A percentile compares a stretch with the other conserved stretches of the same genome.
Conservation (phyloP, 2,329 filamentous ascomycete genomes). For the Cladosporium sp. region DNA sequence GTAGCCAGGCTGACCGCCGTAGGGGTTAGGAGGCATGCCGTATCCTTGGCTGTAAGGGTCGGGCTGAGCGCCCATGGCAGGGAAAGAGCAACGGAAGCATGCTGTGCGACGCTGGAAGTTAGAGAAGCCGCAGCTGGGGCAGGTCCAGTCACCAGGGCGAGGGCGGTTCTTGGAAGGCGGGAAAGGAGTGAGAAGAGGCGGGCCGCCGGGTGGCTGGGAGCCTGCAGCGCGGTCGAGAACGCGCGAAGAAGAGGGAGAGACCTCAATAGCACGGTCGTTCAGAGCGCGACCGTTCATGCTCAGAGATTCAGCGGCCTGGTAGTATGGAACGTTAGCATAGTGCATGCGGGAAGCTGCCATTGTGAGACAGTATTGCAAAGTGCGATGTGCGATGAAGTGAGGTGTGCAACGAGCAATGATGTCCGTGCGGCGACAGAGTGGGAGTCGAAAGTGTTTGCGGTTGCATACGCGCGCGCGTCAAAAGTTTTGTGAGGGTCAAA, state of each 20-base stretch:
- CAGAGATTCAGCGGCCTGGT: conserved; percentile 86
- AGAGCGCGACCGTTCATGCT: conserved; percentile 99
- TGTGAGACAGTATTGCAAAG: no score
- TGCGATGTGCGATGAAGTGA: conserved; percentile 2
- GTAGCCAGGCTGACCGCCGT: conserved; percentile 34
- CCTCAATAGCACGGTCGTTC: conserved; percentile 98
- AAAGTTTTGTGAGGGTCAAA: conserved; percentile 6
- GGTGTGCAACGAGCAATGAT: background rate
- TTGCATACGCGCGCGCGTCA: background rate
- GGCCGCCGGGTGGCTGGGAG: conserved; percentile 31
- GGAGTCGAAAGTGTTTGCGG: conserved; percentile 3
- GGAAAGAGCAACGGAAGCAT: conserved; percentile 98
- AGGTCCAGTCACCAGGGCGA: conserved; percentile 96
- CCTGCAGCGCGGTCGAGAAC: conserved; percentile 93
- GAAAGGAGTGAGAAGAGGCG: conserved; percentile 81
- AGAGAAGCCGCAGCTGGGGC: conserved; percentile 96
- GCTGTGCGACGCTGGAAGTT: conserved; percentile 98
- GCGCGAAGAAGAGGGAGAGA: conserved; percentile 93
- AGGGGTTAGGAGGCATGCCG: conserved; percentile 34
- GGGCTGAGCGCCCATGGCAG: conserved; percentile 78
- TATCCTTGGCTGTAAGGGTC: conserved; percentile 56
- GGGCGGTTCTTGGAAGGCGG: conserved; percentile 98
- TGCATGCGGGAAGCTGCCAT: conserved; percentile 3
- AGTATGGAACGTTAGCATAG: background rate
- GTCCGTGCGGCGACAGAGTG: no score